Conservation (phyloP, 75 land plant species). For the Larix kaempferi region DNA sequence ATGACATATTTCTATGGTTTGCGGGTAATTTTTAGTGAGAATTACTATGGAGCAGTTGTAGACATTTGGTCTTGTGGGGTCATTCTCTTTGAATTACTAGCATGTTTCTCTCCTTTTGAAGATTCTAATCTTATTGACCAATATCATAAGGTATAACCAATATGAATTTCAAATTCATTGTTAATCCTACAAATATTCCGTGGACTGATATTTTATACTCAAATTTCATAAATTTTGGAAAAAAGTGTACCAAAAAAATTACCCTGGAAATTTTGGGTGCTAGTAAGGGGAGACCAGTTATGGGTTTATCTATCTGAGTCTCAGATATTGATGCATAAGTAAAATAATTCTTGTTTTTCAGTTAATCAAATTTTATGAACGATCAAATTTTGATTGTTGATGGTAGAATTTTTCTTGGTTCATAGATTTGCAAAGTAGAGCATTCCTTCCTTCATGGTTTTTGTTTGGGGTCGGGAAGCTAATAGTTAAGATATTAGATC, state of each 20-base stretch:
- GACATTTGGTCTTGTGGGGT: conserved; percentile 76
- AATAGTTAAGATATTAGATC: conserved; percentile 40
- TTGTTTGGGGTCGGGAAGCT: conserved; percentile 25
- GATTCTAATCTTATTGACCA: conserved; percentile 36
- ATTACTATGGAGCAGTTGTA: conserved; percentile 54
- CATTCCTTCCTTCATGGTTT: conserved; percentile 47
- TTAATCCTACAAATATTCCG: conserved; percentile 4
- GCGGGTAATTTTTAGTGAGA: conserved; percentile 36
- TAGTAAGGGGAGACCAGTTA: too few relatives aligned
- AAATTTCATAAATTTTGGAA: neutral
- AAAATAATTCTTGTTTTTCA: too few relatives aligned
- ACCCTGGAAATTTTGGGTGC: neutral
- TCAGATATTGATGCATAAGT: too few relatives aligned
- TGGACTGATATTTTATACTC: neutral
- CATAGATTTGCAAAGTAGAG: conserved; percentile 33
- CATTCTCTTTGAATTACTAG: conserved; percentile 56
- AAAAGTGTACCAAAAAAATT: neutral
- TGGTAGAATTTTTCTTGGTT: neutral
- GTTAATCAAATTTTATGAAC: too few relatives aligned
- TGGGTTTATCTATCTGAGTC: too few relatives aligned
- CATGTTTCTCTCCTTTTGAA: conserved; percentile 56
- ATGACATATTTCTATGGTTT: neutral
- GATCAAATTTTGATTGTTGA: neutral
- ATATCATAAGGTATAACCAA: conserved; percentile 46
- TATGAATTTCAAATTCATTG: neutral